A percentile compares a stretch with the other conserved stretches of the same genome.
phyloP scores from a whole-genome alignment of 2,329 filamentous ascomycete species.

The Aspergillus sclerotialis region DNA sequence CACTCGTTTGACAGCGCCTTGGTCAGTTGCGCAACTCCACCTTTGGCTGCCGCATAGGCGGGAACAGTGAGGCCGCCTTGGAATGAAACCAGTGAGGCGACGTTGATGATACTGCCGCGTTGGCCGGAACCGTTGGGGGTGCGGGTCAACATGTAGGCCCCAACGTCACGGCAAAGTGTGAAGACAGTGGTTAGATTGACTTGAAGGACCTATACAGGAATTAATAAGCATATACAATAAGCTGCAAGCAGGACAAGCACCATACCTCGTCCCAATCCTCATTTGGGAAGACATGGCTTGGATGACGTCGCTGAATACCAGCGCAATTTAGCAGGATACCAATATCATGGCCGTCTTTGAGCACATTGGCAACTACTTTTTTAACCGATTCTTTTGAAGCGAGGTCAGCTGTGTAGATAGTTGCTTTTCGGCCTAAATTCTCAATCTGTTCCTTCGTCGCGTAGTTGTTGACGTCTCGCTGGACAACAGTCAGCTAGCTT shows the following conservation, averaged over 20 bases:
- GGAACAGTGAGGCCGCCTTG: constrained; percentile 84
- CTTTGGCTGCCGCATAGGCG: constrained; percentile 80
- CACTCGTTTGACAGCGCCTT: constrained; percentile 85
- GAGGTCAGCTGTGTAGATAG: constrained; percentile 30
- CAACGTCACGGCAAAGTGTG: constrained; percentile 33
- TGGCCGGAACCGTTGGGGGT: constrained; percentile 6
- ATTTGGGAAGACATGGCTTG: constrained; percentile 64
- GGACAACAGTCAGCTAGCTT: not conserved
- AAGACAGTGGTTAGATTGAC: constrained; percentile 79
- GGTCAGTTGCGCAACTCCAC: constrained; percentile 75
- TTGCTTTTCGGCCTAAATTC: constrained; percentile 23
- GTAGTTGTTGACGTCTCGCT: constrained; percentile 13
- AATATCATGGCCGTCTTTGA: constrained; percentile 46
- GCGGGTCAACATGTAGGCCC: constrained; percentile 16
- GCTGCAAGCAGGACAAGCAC: not conserved
- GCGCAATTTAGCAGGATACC: constrained; percentile 75
- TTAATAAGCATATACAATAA: not conserved
- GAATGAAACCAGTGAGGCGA: constrained; percentile 73
- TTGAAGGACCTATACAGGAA: constrained; percentile 62
- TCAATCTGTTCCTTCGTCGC: constrained; percentile 17
- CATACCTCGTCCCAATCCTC: constrained; percentile 60
- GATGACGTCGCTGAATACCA: constrained; percentile 71
- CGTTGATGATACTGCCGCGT: constrained; percentile 61
- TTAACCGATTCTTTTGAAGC: constrained; percentile 22
- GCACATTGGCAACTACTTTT: constrained; percentile 20